Evolutionary conservation across 140 eudicot species (phyloP), one percentile per base, ranked within the genome.

Genomic region (Flaveria floridana): DNA sequence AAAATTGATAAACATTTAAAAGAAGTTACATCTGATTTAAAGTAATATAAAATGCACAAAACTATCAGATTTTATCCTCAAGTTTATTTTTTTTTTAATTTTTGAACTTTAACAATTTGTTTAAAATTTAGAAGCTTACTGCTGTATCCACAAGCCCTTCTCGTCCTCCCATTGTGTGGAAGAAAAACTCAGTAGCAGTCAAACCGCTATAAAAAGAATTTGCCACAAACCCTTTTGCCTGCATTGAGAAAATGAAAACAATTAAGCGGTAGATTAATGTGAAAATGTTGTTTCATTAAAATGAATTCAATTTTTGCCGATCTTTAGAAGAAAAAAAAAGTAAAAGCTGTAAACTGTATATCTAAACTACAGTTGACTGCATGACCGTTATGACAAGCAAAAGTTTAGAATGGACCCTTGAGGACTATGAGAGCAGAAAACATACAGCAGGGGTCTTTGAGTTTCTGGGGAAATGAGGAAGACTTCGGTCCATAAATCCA

Each of bases 111-210:
- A 51, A 9, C 7, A 20, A 10, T 20, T 57, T 57, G 63, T 19
- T 26, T 57, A 62, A 57, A 12, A 12, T n/a, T 23, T 76, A 39
- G 21, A 30, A 39, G 37, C 85, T 79, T 92, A 92, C 99, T 70
- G 99, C 97, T 44, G 99, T 94, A 84, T 94, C 99, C 39, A 94
- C 99, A 62, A 94, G 98, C 18, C 98, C 98, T 82, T 93, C 98
- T 82, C 98, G 80, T 21, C 98, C 98, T 66, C 93, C 98, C 98
- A 93, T 93, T 7, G 98, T 93, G 78, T 93, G 99, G 83, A 94
- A 94, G 82, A 94, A 94, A 66, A 94, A 94, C 74, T 94, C 99
- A 6, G 97, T 90, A 13, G 99, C 96, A n/a, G 89, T 85, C 66
- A 94, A 84, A 72, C 97, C 99, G 68, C 88, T 90, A 65, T 90